Conservation (phyloP, 1,284 basidiomycete genomes). For the Phellopilus nigrolimitatus region DNA sequence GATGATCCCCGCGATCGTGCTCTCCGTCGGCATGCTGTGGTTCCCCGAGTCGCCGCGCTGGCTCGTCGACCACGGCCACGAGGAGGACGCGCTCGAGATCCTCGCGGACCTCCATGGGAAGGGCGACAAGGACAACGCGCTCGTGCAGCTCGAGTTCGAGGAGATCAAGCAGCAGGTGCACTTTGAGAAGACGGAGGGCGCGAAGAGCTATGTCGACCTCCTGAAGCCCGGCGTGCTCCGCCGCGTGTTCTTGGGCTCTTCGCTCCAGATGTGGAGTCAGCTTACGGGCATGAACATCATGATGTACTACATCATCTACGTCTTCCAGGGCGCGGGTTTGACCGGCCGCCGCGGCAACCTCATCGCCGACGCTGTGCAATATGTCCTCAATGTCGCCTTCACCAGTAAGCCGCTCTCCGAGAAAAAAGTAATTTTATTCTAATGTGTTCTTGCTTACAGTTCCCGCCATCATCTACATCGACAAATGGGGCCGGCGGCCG, state of each 20-base stretch:
- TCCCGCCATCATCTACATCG: conserved; percentile 73
- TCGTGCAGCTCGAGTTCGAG: conserved; percentile 74
- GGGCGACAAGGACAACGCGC: conserved; percentile 56
- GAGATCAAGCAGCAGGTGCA: conserved; percentile 76
- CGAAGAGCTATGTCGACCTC: conserved; percentile 68
- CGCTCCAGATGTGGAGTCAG: conserved; percentile 64
- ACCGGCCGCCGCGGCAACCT: conserved; percentile 65
- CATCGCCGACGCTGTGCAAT: conserved; percentile 75
- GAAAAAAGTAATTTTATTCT: background rate
- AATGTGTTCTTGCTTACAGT: conserved; percentile 27
- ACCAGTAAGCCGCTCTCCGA: conserved; percentile 34
- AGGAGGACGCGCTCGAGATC: conserved; percentile 70
- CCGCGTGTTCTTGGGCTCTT: conserved; percentile 53
- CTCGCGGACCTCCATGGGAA: conserved; percentile 76
- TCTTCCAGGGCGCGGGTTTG: conserved; percentile 72
- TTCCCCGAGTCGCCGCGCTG: conserved; percentile 57
- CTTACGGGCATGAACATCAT: conserved; percentile 49
- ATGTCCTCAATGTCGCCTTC: conserved; percentile 68
- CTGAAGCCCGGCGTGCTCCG: conserved; percentile 52
- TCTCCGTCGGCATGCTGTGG: conserved; percentile 61
- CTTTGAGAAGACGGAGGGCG: conserved; percentile 66
- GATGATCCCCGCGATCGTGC: conserved; percentile 67
- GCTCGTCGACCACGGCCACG: conserved; percentile 57
- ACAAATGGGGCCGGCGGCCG: conserved; percentile 75
- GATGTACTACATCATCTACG: conserved; percentile 68